Evolutionary conservation across 169 alveolate genomes (phyloP).

Genomic region (Eimeria necatrix): DNA sequence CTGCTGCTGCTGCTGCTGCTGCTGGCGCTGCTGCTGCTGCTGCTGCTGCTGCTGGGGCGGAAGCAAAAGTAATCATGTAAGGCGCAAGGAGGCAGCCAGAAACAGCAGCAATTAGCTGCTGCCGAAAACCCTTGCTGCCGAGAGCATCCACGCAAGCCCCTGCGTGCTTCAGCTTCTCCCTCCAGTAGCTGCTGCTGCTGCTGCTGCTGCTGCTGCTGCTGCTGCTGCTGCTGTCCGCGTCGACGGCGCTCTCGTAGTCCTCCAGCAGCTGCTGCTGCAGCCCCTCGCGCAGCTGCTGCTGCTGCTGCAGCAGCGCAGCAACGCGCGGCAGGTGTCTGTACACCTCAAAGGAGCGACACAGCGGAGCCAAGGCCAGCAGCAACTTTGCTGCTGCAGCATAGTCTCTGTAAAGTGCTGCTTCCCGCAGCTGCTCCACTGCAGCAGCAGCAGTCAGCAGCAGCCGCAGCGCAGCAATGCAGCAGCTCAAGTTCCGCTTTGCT

Average conservation of each 20-base stretch:
- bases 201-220: no score
- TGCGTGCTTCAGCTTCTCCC: neutral
- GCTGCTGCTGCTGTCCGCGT: neutral
- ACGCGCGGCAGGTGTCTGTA: conserved; percentile 14
- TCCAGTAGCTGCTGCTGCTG: neutral
- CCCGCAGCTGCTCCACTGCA: conserved; percentile 17
- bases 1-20: no score
- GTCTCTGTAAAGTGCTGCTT: neutral
- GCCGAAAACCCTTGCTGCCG: neutral
- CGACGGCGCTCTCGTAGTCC: conserved; percentile 22
- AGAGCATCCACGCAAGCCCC: neutral
- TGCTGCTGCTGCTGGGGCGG: no score
- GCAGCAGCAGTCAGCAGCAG: neutral
- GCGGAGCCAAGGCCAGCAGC: conserved; percentile 2
- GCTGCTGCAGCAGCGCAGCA: conserved; percentile 4
- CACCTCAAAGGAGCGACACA: conserved; percentile 9
- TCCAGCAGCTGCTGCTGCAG: conserved; percentile 60
- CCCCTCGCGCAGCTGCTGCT: neutral
- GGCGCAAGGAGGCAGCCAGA: neutral
- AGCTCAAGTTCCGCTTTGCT: conserved; percentile 11
- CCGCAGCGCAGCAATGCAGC: neutral
- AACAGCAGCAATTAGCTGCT: neutral
- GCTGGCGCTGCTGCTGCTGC: no score
- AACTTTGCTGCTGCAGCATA: conserved; percentile 14
- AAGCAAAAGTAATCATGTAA: neutral